Conservation (phyloP, 2,329 filamentous ascomycete genomes). For the Penicillium sp. region DNA sequence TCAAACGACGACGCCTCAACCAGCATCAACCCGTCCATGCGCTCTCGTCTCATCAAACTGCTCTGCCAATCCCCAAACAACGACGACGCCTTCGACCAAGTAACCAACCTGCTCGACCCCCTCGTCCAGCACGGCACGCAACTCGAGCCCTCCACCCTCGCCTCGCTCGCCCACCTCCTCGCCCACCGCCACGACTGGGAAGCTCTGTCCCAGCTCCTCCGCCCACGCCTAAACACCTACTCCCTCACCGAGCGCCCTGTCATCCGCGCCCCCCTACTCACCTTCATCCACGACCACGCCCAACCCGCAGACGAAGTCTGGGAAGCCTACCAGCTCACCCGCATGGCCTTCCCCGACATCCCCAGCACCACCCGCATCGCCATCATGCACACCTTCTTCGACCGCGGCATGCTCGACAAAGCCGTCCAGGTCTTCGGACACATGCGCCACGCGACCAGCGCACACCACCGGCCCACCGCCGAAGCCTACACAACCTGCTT, state of each 20-base stretch:
- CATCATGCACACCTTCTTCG: constrained; percentile 80
- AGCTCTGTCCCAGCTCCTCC: constrained; percentile 78
- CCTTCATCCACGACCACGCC: constrained; percentile 61
- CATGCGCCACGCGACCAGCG: constrained; percentile 75
- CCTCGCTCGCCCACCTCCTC: constrained; percentile 68
- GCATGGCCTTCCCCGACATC: constrained; percentile 59
- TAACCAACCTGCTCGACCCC: constrained; percentile 69
- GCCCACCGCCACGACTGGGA: constrained; percentile 71
- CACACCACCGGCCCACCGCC: constrained; percentile 60
- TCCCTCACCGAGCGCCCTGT: constrained; percentile 57
- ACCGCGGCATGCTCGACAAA: constrained; percentile 74
- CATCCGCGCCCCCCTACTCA: constrained; percentile 63
- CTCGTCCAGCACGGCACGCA: constrained; percentile 66
- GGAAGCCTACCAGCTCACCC: constrained; percentile 58
- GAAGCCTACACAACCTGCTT: constrained; percentile 77
- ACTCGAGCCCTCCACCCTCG: constrained; percentile 71
- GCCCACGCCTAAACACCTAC: constrained; percentile 53
- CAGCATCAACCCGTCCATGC: constrained; percentile 14
- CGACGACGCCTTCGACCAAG: constrained; percentile 62
- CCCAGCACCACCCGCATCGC: constrained; percentile 61
- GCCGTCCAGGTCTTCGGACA: constrained; percentile 83
- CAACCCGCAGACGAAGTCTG: constrained; percentile 61
- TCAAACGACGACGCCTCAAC: constrained; percentile 61
- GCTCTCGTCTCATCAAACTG: constrained; percentile 59
- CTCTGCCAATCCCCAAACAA: constrained; percentile 55